These are phyloP conservation scores for Rhizoclosmatium sp. DNA, from an alignment of 192 early-diverging fungal species.

Conservation along the genomic window DNA sequence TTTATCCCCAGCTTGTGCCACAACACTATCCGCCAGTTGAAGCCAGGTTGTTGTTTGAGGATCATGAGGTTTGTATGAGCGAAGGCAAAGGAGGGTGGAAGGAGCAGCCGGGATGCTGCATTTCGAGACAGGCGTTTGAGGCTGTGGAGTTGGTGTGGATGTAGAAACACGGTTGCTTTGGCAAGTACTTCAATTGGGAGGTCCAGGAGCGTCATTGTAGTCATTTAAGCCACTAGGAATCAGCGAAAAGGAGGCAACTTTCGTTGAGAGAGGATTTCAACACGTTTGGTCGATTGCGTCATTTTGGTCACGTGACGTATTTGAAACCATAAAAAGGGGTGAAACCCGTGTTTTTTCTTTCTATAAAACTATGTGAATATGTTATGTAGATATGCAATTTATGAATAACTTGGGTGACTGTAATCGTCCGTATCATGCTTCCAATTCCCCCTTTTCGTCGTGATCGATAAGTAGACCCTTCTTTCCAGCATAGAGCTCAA, in stretches of 20 bases:
- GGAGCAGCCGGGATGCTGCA: background rate
- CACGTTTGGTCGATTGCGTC: too few relatives aligned
- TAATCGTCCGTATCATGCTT: background rate
- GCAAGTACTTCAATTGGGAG: conserved; percentile 3
- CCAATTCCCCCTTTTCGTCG: background rate
- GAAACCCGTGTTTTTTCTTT: too few relatives aligned
- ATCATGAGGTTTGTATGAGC: background rate
- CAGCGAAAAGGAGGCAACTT: too few relatives aligned
- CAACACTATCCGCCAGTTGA: background rate
- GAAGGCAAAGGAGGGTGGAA: conserved; percentile 13
- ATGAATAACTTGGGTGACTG: too few relatives aligned
- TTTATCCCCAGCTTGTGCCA: background rate
- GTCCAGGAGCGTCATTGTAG: background rate
- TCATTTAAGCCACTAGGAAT: background rate
- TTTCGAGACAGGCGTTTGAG: background rate
- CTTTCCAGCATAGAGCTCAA: conserved; percentile 3
- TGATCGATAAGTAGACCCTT: background rate
- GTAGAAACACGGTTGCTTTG: background rate
- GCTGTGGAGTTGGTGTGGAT: conserved; percentile 7
- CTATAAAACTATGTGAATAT: too few relatives aligned
- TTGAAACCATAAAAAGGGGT: too few relatives aligned
- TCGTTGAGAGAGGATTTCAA: too few relatives aligned
- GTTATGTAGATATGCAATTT: too few relatives aligned
- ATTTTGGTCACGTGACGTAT: too few relatives aligned
- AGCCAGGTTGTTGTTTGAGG: background rate